phyloP scores from a whole-genome alignment of 495 filamentous ascomycete species.

The Aspergillus cavernicola region DNA sequence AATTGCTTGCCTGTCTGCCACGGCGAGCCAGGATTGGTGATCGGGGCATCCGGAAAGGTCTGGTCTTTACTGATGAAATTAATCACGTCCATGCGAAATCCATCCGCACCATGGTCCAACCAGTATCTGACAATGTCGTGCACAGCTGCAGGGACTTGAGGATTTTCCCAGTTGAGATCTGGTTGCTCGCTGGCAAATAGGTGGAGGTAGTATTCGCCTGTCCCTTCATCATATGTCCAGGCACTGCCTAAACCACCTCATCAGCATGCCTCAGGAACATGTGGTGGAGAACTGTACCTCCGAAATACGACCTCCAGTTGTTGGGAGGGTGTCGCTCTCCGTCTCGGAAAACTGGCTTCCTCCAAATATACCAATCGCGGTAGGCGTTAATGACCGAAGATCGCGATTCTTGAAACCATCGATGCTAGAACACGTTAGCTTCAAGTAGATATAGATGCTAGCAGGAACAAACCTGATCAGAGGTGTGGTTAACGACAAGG shows the following conservation, averaged over 20 bases:
- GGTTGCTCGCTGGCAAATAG: constrained; percentile 62
- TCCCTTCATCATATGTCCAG: constrained; percentile 63
- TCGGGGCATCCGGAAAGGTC: constrained; percentile 55
- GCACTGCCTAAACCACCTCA: constrained; percentile 16
- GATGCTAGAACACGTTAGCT: constrained; percentile 30
- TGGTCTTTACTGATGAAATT: constrained; percentile 63
- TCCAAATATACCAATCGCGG: constrained; percentile 73
- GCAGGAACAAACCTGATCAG: constrained; percentile 40
- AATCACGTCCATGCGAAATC: constrained; percentile 65
- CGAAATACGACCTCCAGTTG: constrained; percentile 61
- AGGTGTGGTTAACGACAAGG: constrained; percentile 75
- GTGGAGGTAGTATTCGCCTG: constrained; percentile 67
- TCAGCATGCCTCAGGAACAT: background rate
- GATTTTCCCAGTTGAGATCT: constrained; percentile 73
- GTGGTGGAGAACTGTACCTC: constrained; percentile 29
- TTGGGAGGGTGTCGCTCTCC: constrained; percentile 56
- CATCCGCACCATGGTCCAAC: constrained; percentile 62
- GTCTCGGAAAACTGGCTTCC: constrained; percentile 52
- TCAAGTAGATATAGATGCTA: background rate
- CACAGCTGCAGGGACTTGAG: constrained; percentile 55
- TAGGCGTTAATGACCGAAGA: constrained; percentile 54
- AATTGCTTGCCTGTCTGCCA: background rate
- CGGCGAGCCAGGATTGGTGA: constrained; percentile 21
- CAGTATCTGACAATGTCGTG: constrained; percentile 67
- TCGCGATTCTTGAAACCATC: constrained; percentile 68